phyloP scores from a whole-genome alignment of 1,284 basidiomycete genomes.

The Cryptococcus amylolentus region DNA sequence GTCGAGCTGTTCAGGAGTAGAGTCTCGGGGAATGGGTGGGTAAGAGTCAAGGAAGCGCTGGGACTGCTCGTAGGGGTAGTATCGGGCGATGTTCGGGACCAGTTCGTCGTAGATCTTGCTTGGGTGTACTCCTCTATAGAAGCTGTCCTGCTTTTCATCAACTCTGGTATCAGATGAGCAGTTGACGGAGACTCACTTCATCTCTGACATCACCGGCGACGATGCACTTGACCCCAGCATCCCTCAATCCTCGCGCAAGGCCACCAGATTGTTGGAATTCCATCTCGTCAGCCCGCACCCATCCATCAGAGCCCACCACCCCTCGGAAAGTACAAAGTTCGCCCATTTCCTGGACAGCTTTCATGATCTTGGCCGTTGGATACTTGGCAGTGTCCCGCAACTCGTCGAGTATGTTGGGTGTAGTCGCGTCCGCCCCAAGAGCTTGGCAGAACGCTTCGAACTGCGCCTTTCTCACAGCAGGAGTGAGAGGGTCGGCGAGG shows the following conservation, averaged over 20 bases:
- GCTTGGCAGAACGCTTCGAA: conserved; percentile 60
- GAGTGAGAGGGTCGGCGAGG: conserved; percentile 52
- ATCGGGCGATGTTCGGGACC: conserved; percentile 59
- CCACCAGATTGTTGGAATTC: conserved; percentile 63
- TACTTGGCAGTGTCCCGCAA: conserved; percentile 56
- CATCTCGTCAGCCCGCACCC: conserved; percentile 56
- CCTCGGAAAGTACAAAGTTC: conserved; percentile 66
- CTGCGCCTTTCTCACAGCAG: conserved; percentile 59
- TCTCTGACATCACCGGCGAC: conserved; percentile 66
- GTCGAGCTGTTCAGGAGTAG: conserved; percentile 50
- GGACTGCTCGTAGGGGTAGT: conserved; percentile 57
- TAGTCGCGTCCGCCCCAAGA: conserved; percentile 57
- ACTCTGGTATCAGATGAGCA: no score
- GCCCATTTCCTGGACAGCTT: conserved; percentile 54
- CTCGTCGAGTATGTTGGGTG: conserved; percentile 53
- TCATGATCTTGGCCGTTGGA: conserved; percentile 56
- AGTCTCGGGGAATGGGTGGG: conserved; percentile 39
- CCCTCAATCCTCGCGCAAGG: conserved; percentile 57
- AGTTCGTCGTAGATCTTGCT: conserved; percentile 56
- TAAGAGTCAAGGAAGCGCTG: conserved; percentile 55
- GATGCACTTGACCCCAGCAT: conserved; percentile 61
- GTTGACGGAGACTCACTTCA: conserved; percentile 56
- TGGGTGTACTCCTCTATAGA: conserved; percentile 66
- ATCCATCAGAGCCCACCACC: conserved; percentile 61
- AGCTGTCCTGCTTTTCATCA: conserved; percentile 46